These are phyloP conservation scores for Rauvolfia tetraphylla DNA, from an alignment of 257 asterid species.

Conservation along the genomic window DNA sequence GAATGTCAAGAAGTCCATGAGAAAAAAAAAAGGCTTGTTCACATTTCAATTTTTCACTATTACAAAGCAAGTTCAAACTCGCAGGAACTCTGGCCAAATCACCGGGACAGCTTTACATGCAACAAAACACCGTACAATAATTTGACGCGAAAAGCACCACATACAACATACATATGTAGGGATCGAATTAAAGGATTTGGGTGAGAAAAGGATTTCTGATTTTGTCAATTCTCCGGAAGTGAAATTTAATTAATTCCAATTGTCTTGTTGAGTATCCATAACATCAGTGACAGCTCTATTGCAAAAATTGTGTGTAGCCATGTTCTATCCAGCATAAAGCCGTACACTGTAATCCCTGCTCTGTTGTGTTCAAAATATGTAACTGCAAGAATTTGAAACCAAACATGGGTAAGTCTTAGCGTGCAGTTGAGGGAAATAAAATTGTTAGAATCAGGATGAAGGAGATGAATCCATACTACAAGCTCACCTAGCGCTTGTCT, in stretches of 20 bases:
- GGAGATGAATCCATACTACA: background rate
- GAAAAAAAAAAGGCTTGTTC: background rate
- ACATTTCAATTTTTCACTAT: background rate
- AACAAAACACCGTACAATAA: too few species aligned
- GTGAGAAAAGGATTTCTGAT: too few species aligned
- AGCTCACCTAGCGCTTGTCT: constrained; percentile 85
- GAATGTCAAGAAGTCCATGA: too few species aligned
- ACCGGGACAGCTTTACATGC: background rate
- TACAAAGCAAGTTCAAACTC: background rate
- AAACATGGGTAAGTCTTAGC: background rate
- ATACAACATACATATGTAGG: background rate
- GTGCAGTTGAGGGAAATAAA: background rate
- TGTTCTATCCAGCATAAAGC: constrained; percentile 84
- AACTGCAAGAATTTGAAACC: constrained; percentile 45
- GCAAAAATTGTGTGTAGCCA: constrained; percentile 71
- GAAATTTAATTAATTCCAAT: constrained; percentile 37
- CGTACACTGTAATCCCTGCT: constrained; percentile 92
- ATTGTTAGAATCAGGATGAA: background rate
- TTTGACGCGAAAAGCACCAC: background rate
- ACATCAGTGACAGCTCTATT: constrained; percentile 68
- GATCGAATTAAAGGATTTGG: background rate
- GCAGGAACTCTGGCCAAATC: background rate
- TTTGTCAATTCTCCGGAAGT: background rate
- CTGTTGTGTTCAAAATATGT: constrained; percentile 81
- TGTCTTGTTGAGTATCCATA: constrained; percentile 91